Percentiles rank a stretch among this genome's conserved stretches.
Conservation (phyloP, 345 rosid species). For the Pugionium cornutum region DNA sequence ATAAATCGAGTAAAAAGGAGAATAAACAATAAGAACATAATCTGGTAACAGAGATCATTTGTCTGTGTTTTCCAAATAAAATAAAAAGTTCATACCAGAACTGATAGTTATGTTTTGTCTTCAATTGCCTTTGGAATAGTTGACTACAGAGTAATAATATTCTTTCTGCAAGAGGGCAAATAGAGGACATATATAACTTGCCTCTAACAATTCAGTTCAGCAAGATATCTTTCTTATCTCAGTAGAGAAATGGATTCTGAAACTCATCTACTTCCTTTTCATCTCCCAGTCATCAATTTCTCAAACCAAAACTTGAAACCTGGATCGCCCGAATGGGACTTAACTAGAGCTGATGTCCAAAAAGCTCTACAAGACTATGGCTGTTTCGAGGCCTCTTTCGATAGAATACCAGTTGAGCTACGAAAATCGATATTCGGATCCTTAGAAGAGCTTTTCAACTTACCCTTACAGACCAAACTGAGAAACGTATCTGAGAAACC, state of each 20-base stretch:
- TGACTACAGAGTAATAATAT: too few species aligned
- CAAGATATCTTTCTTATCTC: not conserved
- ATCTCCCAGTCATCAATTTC: slow-evolving; percentile 53
- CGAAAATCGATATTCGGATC: slow-evolving; percentile 40
- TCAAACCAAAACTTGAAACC: slow-evolving; percentile 41
- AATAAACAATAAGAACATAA: too few species aligned
- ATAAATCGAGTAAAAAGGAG: too few species aligned
- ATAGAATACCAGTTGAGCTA: slow-evolving; percentile 43
- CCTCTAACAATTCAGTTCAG: too few species aligned
- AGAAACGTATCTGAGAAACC: slow-evolving; percentile 53
- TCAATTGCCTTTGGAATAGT: too few species aligned
- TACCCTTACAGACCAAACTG: slow-evolving; percentile 54
- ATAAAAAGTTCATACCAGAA: too few species aligned
- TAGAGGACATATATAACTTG: too few species aligned
- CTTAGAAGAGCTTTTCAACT: slow-evolving; percentile 55
- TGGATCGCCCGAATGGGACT: slow-evolving; percentile 50
- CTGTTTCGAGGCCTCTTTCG: slow-evolving; percentile 61
- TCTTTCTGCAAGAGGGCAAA: too few species aligned
- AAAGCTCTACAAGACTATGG: slow-evolving; percentile 60
- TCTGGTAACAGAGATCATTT: too few species aligned
- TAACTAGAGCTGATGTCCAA: slow-evolving; percentile 41
- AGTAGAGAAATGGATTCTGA: slow-evolving; percentile 46
- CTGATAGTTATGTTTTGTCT: too few species aligned
- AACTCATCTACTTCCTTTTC: slow-evolving; percentile 15
- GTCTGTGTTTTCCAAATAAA: too few species aligned